Evolutionary conservation across 1,284 basidiomycete genomes (phyloP).

Genomic region (Rhodotorula sp.): DNA sequence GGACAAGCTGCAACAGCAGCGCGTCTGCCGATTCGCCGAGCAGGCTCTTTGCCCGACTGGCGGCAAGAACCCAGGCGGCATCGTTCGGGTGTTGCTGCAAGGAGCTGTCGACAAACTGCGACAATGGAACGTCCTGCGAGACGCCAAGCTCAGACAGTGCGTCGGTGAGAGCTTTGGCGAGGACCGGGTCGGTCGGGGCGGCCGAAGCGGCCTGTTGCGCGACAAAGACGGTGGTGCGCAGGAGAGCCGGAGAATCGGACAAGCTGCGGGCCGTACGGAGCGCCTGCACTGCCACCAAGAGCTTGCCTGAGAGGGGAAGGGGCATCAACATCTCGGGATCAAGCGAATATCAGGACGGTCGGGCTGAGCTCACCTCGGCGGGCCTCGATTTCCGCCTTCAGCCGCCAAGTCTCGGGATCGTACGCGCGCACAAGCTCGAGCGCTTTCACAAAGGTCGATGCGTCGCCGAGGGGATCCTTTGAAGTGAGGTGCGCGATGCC

Average conservation of each 20-base stretch:
- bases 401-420: slow-evolving; percentile 69
- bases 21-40: slow-evolving; percentile 56
- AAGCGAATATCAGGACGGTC: too few species aligned
- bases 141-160: slow-evolving; percentile 57
- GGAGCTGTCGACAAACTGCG: slow-evolving; percentile 70
- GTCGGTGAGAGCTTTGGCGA: slow-evolving; percentile 50
- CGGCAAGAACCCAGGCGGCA: slow-evolving; percentile 60
- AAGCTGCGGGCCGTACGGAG: slow-evolving; percentile 62
- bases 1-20: slow-evolving; percentile 58
- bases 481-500: slow-evolving; percentile 65
- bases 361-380: slow-evolving; percentile 48
- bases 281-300: slow-evolving; percentile 71
- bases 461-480: slow-evolving; percentile 70
- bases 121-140: slow-evolving; percentile 54
- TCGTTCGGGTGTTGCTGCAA: slow-evolving; percentile 55
- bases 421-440: slow-evolving; percentile 59
- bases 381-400: slow-evolving; percentile 75
- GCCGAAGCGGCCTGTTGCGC: slow-evolving; percentile 49
- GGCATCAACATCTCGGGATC: too few species aligned
- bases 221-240: slow-evolving; percentile 68
- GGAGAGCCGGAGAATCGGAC: slow-evolving; percentile 60
- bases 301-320: slow-evolving; percentile 60
- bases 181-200: slow-evolving; percentile 49
- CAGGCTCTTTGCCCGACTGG: slow-evolving; percentile 57
- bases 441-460: slow-evolving; percentile 69